phyloP scores from a whole-genome alignment of 441 rosid genomes.

The Biscutella laevigata region DNA sequence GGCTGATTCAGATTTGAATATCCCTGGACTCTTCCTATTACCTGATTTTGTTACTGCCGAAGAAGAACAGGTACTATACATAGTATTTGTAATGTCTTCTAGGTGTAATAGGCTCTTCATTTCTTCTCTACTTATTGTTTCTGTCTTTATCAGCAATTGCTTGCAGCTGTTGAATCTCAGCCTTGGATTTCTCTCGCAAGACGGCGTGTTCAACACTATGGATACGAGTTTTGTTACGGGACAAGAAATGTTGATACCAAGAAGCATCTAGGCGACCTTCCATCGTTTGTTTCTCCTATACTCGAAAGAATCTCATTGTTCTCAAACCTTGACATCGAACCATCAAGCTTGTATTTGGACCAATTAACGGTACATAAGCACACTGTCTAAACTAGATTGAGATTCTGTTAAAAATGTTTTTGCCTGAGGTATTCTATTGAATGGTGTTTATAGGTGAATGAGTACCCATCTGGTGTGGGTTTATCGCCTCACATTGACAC shows the following conservation, averaged over 20 bases:
- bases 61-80: slow-evolving; percentile 73
- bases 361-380: slow-evolving; percentile 61
- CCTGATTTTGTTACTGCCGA: slow-evolving; percentile 49
- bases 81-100: background rate
- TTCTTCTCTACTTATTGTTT: background rate
- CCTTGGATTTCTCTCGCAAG: slow-evolving; percentile 75
- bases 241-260: slow-evolving; percentile 68
- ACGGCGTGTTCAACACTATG: slow-evolving; percentile 93
- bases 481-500: slow-evolving; percentile 95
- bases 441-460: slow-evolving; percentile 56
- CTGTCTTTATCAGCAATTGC: slow-evolving; percentile 46
- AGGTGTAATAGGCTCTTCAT: background rate
- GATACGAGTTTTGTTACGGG: slow-evolving; percentile 76
- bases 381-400: background rate
- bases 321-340: slow-evolving; percentile 27
- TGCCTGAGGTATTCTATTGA: slow-evolving; percentile 25
- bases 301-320: slow-evolving; percentile 48
- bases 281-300: slow-evolving; percentile 51
- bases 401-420: background rate
- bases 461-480: slow-evolving; percentile 90
- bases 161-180: slow-evolving; percentile 67
- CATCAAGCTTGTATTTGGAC: slow-evolving; percentile 44
- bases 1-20: slow-evolving; percentile 53
- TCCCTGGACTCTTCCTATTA: slow-evolving; percentile 66
- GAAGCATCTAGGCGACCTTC: slow-evolving; percentile 66